These are phyloP conservation scores for Arthroderma sp. DNA, from an alignment of 2,329 filamentous ascomycete species.

Conservation along the genomic window DNA sequence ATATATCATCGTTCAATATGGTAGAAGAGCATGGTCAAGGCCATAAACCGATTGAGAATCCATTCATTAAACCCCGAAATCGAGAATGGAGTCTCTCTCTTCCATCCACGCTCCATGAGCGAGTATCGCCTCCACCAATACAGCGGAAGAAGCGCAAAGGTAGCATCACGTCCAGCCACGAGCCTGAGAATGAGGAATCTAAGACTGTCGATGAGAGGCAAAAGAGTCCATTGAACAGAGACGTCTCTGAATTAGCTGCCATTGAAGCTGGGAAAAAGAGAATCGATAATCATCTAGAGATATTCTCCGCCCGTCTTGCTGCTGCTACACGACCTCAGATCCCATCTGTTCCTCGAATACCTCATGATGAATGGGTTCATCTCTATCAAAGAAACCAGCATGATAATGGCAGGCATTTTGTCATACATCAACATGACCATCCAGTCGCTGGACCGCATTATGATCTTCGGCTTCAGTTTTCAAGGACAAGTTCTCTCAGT, in stretches of 20 bases:
- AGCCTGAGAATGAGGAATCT: neutral
- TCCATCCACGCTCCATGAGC: slow-evolving; percentile 9
- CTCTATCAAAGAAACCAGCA: slow-evolving; percentile 38
- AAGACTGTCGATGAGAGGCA: neutral
- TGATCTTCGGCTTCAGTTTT: slow-evolving; percentile 58
- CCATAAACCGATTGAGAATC: neutral
- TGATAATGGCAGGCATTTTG: slow-evolving; percentile 43
- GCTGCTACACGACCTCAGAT: slow-evolving; percentile 14
- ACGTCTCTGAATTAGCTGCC: slow-evolving; percentile 24
- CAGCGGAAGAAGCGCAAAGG: slow-evolving; percentile 2
- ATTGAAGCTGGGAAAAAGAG: slow-evolving; percentile 40
- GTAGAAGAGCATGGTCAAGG: too few relatives aligned
- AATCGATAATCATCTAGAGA: slow-evolving; percentile 36
- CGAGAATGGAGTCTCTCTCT: slow-evolving; percentile 3
- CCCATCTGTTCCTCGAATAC: slow-evolving; percentile 20
- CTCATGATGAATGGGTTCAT: slow-evolving; percentile 29
- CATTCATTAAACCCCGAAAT: slow-evolving; percentile 4
- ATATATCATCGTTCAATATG: too few relatives aligned
- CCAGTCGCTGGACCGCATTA: slow-evolving; percentile 56
- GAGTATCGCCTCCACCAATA: slow-evolving; percentile 19
- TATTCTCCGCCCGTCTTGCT: slow-evolving; percentile 34
- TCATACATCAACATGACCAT: slow-evolving; percentile 62
- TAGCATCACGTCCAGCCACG: neutral
- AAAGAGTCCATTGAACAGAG: neutral
- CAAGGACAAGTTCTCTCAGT: slow-evolving; percentile 50